Evolutionary conservation across 345 rosid species (phyloP).

Genomic region (Lumnitzera racemosa): DNA sequence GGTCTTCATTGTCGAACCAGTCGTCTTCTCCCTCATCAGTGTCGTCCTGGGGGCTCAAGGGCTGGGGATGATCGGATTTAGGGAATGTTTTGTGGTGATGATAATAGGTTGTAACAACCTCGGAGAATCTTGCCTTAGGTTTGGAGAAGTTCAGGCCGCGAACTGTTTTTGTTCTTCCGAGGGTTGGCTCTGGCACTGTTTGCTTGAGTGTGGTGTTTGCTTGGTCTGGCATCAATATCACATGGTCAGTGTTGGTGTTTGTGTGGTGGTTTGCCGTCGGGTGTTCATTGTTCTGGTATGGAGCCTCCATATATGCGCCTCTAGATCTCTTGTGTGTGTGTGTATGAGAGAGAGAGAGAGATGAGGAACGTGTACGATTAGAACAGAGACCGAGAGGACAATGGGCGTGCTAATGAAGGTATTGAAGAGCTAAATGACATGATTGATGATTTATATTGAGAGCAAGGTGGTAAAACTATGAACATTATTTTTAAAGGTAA

Average conservation of each 20-base stretch:
- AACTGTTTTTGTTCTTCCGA: constrained; percentile 15
- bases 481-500: too few relatives aligned
- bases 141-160: constrained; percentile 33
- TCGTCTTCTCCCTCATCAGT: constrained; percentile 17
- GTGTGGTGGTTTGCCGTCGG: neutral
- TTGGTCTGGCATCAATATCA: constrained; percentile 20
- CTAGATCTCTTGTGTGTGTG: too few relatives aligned
- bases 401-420: too few relatives aligned
- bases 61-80: constrained; percentile 3
- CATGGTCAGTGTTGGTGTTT: constrained; percentile 15
- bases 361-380: too few relatives aligned
- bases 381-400: too few relatives aligned
- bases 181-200: constrained; percentile 1
- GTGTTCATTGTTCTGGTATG: too few relatives aligned
- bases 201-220: constrained; percentile 6
- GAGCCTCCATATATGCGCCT: too few relatives aligned
- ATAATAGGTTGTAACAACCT: constrained; percentile 9
- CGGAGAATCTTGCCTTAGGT: constrained; percentile 43
- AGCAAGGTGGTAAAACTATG: too few relatives aligned
- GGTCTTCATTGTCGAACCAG: constrained; percentile 11
- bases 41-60: neutral
- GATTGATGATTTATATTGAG: too few relatives aligned
- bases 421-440: too few relatives aligned
- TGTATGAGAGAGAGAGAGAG: too few relatives aligned
- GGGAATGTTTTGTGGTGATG: constrained; percentile 8